phyloP scores from a whole-genome alignment of 225 moss, liverwort and hornwort genomes.

The Pseudoscleropodium purum region DNA sequence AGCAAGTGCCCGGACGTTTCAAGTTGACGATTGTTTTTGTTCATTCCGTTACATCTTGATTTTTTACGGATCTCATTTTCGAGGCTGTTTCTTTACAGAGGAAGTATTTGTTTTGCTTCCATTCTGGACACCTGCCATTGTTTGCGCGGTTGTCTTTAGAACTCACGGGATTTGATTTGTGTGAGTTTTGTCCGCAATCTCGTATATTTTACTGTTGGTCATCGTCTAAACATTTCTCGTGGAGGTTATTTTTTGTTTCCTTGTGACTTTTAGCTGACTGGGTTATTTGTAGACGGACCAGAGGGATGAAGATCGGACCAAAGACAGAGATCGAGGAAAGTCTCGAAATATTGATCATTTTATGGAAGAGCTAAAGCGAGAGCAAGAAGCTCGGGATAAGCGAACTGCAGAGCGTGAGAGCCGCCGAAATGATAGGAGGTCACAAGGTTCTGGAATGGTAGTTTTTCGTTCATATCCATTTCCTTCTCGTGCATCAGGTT shows the following conservation, averaged over 20 bases:
- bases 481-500: not conserved
- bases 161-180: not conserved
- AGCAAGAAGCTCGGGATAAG: constrained; percentile 95
- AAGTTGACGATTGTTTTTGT: not conserved
- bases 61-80: not conserved
- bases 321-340: constrained; percentile 87
- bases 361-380: constrained; percentile 99
- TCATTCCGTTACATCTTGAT: not conserved
- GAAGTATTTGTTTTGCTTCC: not conserved
- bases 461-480: not conserved
- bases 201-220: not conserved
- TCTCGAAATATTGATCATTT: constrained; percentile 95
- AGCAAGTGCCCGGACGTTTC: not conserved
- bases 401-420: constrained; percentile 86
- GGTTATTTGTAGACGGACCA: constrained; percentile 7
- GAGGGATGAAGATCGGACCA: constrained; percentile 86
- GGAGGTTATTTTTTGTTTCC: not conserved
- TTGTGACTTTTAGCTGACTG: not conserved
- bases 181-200: not conserved
- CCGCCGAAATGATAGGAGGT: constrained; percentile 75
- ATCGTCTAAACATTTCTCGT: not conserved
- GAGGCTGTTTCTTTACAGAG: not conserved
- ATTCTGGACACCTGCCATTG: constrained; percentile 2
- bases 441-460: constrained; percentile 54
- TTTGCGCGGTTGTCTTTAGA: not conserved